Evolutionary conservation across 1,139 yeast species (phyloP), one percentile per base, ranked within the genome.

Genomic region (Waltiozyma sp.): DNA sequence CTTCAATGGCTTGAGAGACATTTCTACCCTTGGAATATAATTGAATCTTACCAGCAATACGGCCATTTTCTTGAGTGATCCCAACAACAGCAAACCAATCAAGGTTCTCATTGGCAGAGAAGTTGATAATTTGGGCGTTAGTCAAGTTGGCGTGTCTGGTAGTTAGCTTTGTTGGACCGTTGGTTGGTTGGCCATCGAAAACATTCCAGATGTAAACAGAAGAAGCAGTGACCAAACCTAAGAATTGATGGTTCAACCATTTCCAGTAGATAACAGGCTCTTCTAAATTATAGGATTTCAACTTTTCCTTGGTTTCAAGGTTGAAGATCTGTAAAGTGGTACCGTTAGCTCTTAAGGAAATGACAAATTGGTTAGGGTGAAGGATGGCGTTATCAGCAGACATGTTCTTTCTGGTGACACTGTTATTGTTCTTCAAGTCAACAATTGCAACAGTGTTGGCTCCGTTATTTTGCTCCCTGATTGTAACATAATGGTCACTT

Each of bases 61-160:
- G 79, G 49, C 95, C 95, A 55, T 85, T 84, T 61, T 87, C 96
- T 65, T 88, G 96, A 39, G 95, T 82, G 60, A 93, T 89, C 55
- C 98, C 98, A 49, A 86, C 87, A 46, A 89, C 75, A 31, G 96
- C 96, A 62, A 88, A 83, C 99, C 99, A 93, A 58, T 84, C 84
- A 50, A 80, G 75, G 51, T 75, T 80, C 28, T 78, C 75, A 59
- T 88, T 94, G 51, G 91, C 81, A 42, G 83, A 85, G 60, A 91
- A 82, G 65, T 85, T 89, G 65, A 93, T 91, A 58, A 93, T 83
- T 67, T 93, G 98, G 50, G 89, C 77, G 56, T 80, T 84, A 58
- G 74, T 75, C 58, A 93, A 70, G 43, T 81, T 72, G 38, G 79
- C 80, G 64, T 91, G 96, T 64, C 96, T 82, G 47, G 81, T 83